phyloP scores from a whole-genome alignment of 768 basidiomycete species.

The Russula brevipes region DNA sequence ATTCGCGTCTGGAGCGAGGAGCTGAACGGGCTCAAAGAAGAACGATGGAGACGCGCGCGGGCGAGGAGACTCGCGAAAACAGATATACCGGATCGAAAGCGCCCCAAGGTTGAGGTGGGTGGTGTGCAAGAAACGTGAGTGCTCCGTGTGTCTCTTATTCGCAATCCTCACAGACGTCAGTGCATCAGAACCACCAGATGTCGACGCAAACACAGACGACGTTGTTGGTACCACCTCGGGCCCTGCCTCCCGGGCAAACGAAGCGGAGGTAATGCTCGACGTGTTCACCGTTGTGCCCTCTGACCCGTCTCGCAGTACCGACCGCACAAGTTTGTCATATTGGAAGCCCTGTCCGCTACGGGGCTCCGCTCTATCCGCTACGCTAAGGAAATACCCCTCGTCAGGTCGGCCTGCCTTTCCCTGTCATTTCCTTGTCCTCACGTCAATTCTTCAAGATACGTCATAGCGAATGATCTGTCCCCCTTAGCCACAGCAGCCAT shows the following conservation, averaged over 20 bases:
- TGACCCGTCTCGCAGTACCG: conserved; percentile 38
- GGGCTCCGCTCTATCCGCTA: conserved; percentile 95
- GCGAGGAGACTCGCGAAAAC: conserved; percentile 42
- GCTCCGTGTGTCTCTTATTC: background rate
- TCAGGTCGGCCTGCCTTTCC: conserved; percentile 52
- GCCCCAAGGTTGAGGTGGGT: conserved; percentile 14
- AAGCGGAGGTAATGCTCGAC: conserved; percentile 15
- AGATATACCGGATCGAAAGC: conserved; percentile 30
- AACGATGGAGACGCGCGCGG: conserved; percentile 50
- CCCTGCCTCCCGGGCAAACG: background rate
- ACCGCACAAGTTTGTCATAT: conserved; percentile 65
- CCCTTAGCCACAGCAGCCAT: conserved; percentile 80
- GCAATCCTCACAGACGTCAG: conserved; percentile 9
- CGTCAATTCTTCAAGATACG: conserved; percentile 49
- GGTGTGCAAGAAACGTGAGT: conserved; percentile 4
- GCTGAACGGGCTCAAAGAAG: conserved; percentile 55
- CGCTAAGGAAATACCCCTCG: conserved; percentile 90
- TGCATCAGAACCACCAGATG: conserved; percentile 6
- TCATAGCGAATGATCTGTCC: conserved; percentile 93
- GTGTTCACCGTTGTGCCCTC: background rate
- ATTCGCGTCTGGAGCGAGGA: conserved; percentile 87
- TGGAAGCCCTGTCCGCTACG: conserved; percentile 94
- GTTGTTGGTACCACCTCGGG: background rate
- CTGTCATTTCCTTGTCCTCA: background rate
- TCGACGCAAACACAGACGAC: background rate